Conservation (phyloP, 2,329 filamentous ascomycete species). For the Ceratocystis harringtonii region DNA sequence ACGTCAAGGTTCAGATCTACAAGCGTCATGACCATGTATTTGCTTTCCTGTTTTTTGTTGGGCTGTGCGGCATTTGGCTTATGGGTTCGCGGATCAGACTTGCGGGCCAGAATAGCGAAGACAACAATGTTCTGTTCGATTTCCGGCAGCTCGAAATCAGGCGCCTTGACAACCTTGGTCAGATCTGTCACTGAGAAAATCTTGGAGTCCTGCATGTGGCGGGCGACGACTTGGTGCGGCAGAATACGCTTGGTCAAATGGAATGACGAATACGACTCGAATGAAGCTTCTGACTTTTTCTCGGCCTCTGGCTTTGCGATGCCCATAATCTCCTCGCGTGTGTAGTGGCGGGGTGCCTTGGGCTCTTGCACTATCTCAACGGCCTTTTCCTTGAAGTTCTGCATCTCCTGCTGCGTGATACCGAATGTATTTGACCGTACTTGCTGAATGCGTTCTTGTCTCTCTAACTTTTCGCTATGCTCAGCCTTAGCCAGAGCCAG, state of each 20-base stretch:
- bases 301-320: conserved; percentile 25
- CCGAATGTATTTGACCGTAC: conserved; percentile 42
- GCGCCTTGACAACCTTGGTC: conserved; percentile 64
- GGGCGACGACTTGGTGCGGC: conserved; percentile 63
- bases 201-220: conserved; percentile 64
- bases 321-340: conserved; percentile 46
- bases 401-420: conserved; percentile 43
- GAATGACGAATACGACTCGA: conserved; percentile 73
- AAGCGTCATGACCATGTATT: conserved; percentile 84
- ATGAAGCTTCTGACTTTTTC: conserved; percentile 40
- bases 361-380: conserved; percentile 38
- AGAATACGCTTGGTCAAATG: conserved; percentile 74
- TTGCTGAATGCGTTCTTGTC: conserved; percentile 37
- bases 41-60: conserved; percentile 35
- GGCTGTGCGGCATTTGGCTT: conserved; percentile 27
- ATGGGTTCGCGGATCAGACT: conserved; percentile 61
- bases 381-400: conserved; percentile 43
- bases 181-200: conserved; percentile 67
- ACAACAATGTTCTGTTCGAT: conserved; percentile 81
- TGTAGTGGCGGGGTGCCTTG: conserved; percentile 38
- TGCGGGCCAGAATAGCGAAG: conserved; percentile 73
- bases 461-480: conserved; percentile 37
- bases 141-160: conserved; percentile 65
- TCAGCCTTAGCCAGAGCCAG: conserved; percentile 54
- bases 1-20: conserved; percentile 83